These are phyloP conservation scores for Lachnellula arida DNA, from an alignment of 2,329 filamentous ascomycete genomes.

Conservation along the genomic window DNA sequence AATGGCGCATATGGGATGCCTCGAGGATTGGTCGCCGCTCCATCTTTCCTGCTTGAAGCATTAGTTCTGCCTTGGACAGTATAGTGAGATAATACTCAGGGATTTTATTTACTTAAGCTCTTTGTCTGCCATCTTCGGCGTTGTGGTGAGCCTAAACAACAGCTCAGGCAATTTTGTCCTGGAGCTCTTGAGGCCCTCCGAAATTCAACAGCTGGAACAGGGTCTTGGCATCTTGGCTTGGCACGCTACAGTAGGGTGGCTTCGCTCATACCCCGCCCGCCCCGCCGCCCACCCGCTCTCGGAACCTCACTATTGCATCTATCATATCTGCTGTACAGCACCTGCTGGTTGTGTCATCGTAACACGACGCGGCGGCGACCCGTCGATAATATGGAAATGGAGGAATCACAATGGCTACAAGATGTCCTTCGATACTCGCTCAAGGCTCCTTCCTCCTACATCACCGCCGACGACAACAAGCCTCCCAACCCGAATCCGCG, in stretches of 20 bases:
- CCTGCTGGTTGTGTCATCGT: neutral
- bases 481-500: conserved; percentile 16
- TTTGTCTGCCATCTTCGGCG: conserved; percentile 26
- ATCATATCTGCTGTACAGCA: neutral
- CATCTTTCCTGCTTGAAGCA: conserved; percentile 40
- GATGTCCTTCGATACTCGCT: conserved; percentile 21
- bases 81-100: neutral
- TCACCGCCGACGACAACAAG: conserved; percentile 6
- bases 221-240: conserved; percentile 1
- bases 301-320: neutral
- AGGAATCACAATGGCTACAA: conserved; percentile 18
- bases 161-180: neutral
- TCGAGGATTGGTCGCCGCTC: conserved; percentile 66
- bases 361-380: neutral
- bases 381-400: conserved; percentile 13
- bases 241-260: conserved; percentile 1
- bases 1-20: conserved; percentile 82
- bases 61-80: conserved; percentile 6
- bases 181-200: neutral
- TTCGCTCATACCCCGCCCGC: neutral
- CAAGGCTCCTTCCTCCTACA: conserved; percentile 12
- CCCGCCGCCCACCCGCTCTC: neutral
- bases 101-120: conserved; percentile 21
- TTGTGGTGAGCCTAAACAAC: conserved; percentile 3
- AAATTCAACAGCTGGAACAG: neutral